Evolutionary conservation across 2,329 filamentous ascomycete genomes (phyloP).

Genomic region (Cladophialophora psammophila): DNA sequence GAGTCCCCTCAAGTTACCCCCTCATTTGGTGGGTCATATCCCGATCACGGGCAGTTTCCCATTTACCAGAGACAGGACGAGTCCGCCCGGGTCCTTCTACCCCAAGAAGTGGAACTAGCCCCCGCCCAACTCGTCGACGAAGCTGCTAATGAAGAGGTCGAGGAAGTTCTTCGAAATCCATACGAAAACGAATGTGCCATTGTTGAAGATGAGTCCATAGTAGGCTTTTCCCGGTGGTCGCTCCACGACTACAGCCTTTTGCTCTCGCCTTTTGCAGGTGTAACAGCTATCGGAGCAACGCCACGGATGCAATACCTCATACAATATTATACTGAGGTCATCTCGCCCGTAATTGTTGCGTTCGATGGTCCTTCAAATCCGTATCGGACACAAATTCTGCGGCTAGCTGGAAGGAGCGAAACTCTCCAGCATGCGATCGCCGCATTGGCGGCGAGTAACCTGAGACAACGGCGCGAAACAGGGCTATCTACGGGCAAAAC

Average conservation of each 20-base stretch:
- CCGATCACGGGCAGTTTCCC: conserved; percentile 16
- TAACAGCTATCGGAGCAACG: conserved; percentile 63
- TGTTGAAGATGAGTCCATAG: conserved; percentile 27
- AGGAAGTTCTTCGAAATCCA: conserved; percentile 22
- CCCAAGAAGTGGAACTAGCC: conserved; percentile 14
- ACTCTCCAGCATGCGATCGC: conserved; percentile 93
- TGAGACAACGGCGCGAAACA: conserved; percentile 76
- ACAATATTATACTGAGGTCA: conserved; percentile 91
- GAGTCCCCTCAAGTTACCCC: conserved; percentile 22
- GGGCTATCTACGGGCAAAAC: conserved; percentile 62
- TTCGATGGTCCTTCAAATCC: conserved; percentile 88
- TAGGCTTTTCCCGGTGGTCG: conserved; percentile 19
- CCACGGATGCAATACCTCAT: conserved; percentile 86
- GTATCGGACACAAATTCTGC: conserved; percentile 81
- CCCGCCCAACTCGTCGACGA: conserved; percentile 1
- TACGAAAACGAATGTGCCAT: conserved; percentile 31
- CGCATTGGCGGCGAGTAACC: conserved; percentile 84
- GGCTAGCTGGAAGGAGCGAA: conserved; percentile 76
- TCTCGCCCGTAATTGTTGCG: conserved; percentile 89
- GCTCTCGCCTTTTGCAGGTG: conserved; percentile 32
- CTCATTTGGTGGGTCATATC: conserved; percentile 16
- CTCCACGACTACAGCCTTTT: conserved; percentile 29
- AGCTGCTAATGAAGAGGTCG: conserved; percentile 43
- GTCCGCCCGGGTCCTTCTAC: background rate
- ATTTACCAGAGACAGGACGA: conserved; percentile 14